These are phyloP conservation scores for Calycina marina DNA, from an alignment of 2,329 filamentous ascomycete species.

Conservation along the genomic window DNA sequence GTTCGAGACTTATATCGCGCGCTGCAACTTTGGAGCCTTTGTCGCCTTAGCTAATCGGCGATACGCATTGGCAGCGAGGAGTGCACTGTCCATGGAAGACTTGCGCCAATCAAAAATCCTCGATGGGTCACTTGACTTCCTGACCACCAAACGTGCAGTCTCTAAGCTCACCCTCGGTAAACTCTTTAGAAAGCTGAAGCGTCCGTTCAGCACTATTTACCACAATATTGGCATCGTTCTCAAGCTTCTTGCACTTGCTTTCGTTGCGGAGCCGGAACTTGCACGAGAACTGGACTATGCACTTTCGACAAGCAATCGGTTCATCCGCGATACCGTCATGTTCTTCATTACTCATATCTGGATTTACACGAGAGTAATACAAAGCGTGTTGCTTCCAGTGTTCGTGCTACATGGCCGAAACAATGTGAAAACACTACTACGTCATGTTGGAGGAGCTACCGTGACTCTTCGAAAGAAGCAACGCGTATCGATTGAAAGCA, in stretches of 20 bases:
- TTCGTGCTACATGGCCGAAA: constrained; percentile 24
- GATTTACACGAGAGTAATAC: constrained; percentile 5
- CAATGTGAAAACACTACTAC: constrained; percentile 25
- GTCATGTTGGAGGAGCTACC: constrained; percentile 12
- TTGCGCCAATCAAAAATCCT: constrained; percentile 2
- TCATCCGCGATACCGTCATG: constrained; percentile 21
- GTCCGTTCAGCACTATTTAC: not conserved
- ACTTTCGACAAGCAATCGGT: constrained; percentile 1
- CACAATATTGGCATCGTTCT: constrained; percentile 17
- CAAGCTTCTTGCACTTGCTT: constrained; percentile 28
- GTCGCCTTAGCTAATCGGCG: constrained; percentile 25
- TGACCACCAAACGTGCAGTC: not conserved
- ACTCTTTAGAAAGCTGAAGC: not conserved
- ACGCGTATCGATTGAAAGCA: constrained; percentile 3
- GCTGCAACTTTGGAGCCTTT: constrained; percentile 32
- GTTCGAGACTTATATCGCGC: constrained; percentile 29
- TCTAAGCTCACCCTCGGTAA: not conserved
- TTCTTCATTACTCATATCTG: constrained; percentile 20
- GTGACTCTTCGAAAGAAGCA: constrained; percentile 2
- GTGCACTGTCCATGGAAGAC: constrained; percentile 2
- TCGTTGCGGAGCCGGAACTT: constrained; percentile 30
- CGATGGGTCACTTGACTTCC: not conserved
- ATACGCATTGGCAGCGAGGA: constrained; percentile 3
- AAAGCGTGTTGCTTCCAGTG: constrained; percentile 6
- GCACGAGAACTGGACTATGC: constrained; percentile 28